Conservation (phyloP, 495 filamentous ascomycete genomes). For the Talaromyces trachyspermus region DNA sequence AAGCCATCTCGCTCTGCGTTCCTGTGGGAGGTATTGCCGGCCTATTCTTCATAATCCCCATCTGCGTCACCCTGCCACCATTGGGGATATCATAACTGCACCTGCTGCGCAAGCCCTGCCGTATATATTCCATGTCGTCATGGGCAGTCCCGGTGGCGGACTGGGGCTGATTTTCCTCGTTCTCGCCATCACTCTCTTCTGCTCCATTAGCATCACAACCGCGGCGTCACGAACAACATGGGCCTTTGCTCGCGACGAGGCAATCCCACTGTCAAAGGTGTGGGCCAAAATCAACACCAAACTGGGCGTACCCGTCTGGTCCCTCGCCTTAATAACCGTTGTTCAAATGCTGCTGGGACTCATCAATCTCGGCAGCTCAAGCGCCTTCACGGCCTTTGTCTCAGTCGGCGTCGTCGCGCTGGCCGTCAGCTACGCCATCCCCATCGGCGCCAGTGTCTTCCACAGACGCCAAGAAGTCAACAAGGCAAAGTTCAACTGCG, state of each 20-base stretch:
- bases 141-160: conserved; percentile 42
- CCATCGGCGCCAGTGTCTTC: conserved; percentile 49
- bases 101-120: conserved; percentile 38
- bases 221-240: conserved; percentile 53
- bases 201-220: conserved; percentile 54
- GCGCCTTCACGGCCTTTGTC: conserved; percentile 57
- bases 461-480: conserved; percentile 43
- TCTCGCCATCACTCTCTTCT: conserved; percentile 57
- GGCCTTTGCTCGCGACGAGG: conserved; percentile 53
- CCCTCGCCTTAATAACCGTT: conserved; percentile 25
- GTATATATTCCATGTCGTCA: conserved; percentile 40
- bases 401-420: conserved; percentile 56
- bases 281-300: conserved; percentile 24
- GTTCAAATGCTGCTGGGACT: conserved; percentile 46
- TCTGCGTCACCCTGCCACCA: conserved; percentile 40
- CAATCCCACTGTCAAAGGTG: conserved; percentile 26
- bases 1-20: conserved; percentile 35
- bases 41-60: conserved; percentile 41
- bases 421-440: conserved; percentile 50
- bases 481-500: conserved; percentile 46
- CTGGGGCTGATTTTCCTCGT: conserved; percentile 40
- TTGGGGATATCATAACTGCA: conserved; percentile 32
- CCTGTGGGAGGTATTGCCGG: conserved; percentile 36
- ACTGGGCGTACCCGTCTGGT: conserved; percentile 30
- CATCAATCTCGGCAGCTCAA: conserved; percentile 56